Evolutionary conservation across 2,329 filamentous ascomycete genomes (phyloP).

Genomic region (Diaporthe vaccinii): DNA sequence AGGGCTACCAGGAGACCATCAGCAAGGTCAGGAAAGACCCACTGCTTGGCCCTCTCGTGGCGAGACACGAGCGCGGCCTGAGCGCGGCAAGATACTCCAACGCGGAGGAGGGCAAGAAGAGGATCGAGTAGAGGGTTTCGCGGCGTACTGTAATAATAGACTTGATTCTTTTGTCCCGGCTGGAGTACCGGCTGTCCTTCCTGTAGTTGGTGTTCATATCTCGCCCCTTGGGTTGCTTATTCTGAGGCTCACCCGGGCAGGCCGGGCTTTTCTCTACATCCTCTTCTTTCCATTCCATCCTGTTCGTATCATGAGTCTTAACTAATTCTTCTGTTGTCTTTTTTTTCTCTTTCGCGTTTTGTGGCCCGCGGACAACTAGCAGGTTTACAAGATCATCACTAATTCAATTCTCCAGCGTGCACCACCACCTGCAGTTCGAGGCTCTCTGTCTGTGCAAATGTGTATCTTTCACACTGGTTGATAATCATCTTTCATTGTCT

Average conservation of each 20-base stretch:
- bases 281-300: neutral
- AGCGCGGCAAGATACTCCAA: conserved; percentile 87
- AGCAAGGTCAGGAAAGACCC: conserved; percentile 85
- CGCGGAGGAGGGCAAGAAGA: conserved; percentile 98
- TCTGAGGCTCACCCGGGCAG: neutral
- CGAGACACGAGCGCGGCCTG: conserved; percentile 82
- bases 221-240: neutral
- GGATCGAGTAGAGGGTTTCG: conserved; percentile 77
- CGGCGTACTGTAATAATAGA: conserved; percentile 30
- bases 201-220: neutral
- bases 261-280: neutral
- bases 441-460: neutral
- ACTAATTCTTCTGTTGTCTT: neutral
- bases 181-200: neutral
- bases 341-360: neutral
- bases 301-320: neutral
- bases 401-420: conserved; percentile 17
- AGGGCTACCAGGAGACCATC: conserved; percentile 91
- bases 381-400: neutral
- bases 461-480: neutral
- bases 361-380: neutral
- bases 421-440: no score
- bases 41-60: conserved; percentile 81
- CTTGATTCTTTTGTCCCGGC: neutral
- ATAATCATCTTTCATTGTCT: neutral